Conservation (phyloP, 2,329 filamentous ascomycete species). For the Cordyceps pruinosa region DNA sequence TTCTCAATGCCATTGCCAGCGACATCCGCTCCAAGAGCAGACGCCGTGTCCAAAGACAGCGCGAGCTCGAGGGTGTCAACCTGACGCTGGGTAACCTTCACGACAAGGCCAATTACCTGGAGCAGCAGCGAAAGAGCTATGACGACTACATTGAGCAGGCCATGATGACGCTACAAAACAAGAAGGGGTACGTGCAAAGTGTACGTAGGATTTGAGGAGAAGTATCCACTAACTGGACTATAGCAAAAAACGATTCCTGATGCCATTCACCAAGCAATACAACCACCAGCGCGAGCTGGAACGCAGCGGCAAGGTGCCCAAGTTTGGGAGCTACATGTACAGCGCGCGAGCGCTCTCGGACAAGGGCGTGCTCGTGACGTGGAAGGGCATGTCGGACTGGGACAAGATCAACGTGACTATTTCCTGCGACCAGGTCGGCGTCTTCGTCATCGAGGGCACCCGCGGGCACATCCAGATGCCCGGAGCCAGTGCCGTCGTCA, state of each 20-base stretch:
- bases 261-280: conserved; percentile 98
- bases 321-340: conserved; percentile 98
- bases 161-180: conserved; percentile 93
- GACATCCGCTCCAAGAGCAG: conserved; percentile 97
- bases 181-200: conserved; percentile 63
- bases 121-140: conserved; percentile 93
- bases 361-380: conserved; percentile 90
- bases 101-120: conserved; percentile 84
- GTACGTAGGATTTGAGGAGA: background rate
- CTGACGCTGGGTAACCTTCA: conserved; percentile 68
- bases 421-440: conserved; percentile 84
- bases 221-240: conserved; percentile 15
- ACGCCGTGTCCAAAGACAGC: conserved; percentile 81
- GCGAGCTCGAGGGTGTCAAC: conserved; percentile 79
- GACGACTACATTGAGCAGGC: conserved; percentile 99
- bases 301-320: conserved; percentile 84
- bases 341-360: conserved; percentile 81
- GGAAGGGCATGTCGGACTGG: conserved; percentile 81
- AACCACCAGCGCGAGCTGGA: conserved; percentile 96
- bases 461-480: conserved; percentile 93
- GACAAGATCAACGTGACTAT: conserved; percentile 92
- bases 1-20: conserved; percentile 93
- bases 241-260: conserved; percentile 82
- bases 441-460: conserved; percentile 88
- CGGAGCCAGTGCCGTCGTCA: conserved; percentile 79